Percentiles rank a stretch among this genome's conserved stretches.
Evolutionary conservation across 495 filamentous ascomycete species (phyloP).

Genomic region (Acidiella bohemica): DNA sequence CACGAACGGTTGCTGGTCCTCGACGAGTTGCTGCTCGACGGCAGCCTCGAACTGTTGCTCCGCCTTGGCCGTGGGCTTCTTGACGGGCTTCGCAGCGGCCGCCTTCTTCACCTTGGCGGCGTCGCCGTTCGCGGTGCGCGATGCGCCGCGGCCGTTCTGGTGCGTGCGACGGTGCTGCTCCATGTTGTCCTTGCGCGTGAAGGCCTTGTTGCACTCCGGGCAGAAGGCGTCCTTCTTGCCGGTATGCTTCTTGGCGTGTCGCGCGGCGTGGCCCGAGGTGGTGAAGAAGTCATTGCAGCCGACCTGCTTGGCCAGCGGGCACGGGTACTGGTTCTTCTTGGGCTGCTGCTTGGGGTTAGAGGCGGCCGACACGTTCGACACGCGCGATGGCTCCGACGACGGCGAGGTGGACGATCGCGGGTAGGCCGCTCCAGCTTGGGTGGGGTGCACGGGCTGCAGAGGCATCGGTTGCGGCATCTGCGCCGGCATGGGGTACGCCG

Average conservation of each 20-base stretch:
- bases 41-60: slow-evolving; percentile 12
- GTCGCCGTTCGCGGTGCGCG: slow-evolving; percentile 15
- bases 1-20: neutral
- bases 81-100: slow-evolving; percentile 7
- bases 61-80: slow-evolving; percentile 9
- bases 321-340: slow-evolving; percentile 52
- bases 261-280: slow-evolving; percentile 89
- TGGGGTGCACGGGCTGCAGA: slow-evolving; percentile 5
- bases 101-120: slow-evolving; percentile 21
- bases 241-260: slow-evolving; percentile 92
- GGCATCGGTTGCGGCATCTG: slow-evolving; percentile 12
- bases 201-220: slow-evolving; percentile 81
- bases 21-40: slow-evolving; percentile 16
- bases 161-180: slow-evolving; percentile 94
- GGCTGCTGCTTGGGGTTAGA: slow-evolving; percentile 16
- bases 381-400: slow-evolving; percentile 12
- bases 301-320: slow-evolving; percentile 38
- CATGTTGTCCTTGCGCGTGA: slow-evolving; percentile 96
- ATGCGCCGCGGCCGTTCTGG: slow-evolving; percentile 26
- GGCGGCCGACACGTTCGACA: slow-evolving; percentile 7
- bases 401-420: slow-evolving; percentile 19
- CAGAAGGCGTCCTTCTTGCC: slow-evolving; percentile 88
- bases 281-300: slow-evolving; percentile 51
- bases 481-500: slow-evolving; percentile 16
- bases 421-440: too few species aligned